Evolutionary conservation across 169 alveolate species (phyloP).

Genomic region (Cryptosporidium tyzzeri): DNA sequence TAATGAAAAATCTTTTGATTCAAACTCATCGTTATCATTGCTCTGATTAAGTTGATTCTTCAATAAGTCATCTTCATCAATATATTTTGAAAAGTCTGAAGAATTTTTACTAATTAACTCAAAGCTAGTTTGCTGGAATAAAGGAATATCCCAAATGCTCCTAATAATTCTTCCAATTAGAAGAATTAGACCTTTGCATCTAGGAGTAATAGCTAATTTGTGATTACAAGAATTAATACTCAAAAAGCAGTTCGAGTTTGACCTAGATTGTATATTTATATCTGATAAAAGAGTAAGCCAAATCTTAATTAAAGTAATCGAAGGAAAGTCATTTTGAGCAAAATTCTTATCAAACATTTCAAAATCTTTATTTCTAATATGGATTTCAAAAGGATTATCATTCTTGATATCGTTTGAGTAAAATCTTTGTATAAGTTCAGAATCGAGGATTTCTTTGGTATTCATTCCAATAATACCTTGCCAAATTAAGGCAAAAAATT

Average conservation of each 20-base stretch:
- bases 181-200: conserved; percentile 54
- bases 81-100: not conserved
- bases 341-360: conserved; percentile 12
- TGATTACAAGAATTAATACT: conserved; percentile 16
- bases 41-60: not conserved
- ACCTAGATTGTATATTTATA: conserved; percentile 8
- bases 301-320: conserved; percentile 28
- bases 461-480: conserved; percentile 50
- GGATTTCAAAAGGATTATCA: conserved; percentile 42
- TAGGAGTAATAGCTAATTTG: conserved; percentile 47
- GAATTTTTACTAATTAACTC: not conserved
- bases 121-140: conserved; percentile 40
- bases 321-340: conserved; percentile 40
- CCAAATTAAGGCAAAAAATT: conserved; percentile 67
- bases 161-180: conserved; percentile 34
- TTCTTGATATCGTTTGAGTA: conserved; percentile 3
- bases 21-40: not conserved
- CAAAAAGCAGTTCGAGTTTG: conserved; percentile 21
- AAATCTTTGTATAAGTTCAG: conserved; percentile 33
- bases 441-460: conserved; percentile 35
- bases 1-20: not conserved
- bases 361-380: conserved; percentile 10
- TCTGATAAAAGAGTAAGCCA: conserved; percentile 75
- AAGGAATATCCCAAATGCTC: conserved; percentile 53
- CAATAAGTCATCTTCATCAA: not conserved